Evolutionary conservation across 805 yeast species (phyloP).

Genomic region (Kodamaea jinghongensis): DNA sequence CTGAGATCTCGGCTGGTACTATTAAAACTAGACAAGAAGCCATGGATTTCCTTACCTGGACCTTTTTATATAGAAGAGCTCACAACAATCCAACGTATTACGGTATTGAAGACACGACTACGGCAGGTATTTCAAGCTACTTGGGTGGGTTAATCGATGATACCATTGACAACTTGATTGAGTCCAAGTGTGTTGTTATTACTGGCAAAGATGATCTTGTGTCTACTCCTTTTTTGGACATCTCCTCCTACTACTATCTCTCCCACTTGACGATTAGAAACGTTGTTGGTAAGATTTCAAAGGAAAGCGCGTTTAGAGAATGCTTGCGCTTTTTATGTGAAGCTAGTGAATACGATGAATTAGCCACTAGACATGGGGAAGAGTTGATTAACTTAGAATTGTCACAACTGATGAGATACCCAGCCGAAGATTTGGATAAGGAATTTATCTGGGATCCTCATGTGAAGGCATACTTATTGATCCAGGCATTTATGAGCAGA

Average conservation of each 20-base stretch:
- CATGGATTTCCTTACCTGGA: constrained; percentile 72
- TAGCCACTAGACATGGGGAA: constrained; percentile 91
- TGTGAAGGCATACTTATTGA: constrained; percentile 67
- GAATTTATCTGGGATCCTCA: constrained; percentile 85
- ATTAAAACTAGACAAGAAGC: constrained; percentile 65
- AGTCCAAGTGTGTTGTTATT: constrained; percentile 65
- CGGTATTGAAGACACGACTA: constrained; percentile 60
- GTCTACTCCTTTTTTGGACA: constrained; percentile 79
- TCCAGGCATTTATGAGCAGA: constrained; percentile 71
- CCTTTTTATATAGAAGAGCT: constrained; percentile 69
- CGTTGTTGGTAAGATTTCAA: constrained; percentile 52
- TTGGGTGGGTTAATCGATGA: constrained; percentile 65
- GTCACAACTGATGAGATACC: constrained; percentile 67
- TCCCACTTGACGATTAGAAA: constrained; percentile 85
- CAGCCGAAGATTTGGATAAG: constrained; percentile 52
- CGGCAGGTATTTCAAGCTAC: constrained; percentile 55
- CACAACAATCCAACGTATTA: constrained; percentile 77
- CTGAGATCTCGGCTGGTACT: constrained; percentile 72
- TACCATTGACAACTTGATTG: constrained; percentile 62
- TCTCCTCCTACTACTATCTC: constrained; percentile 88
- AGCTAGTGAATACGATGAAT: constrained; percentile 79
- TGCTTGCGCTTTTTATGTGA: constrained; percentile 59
- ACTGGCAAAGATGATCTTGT: constrained; percentile 47
- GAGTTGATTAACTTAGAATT: constrained; percentile 82
- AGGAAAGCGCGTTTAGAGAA: constrained; percentile 51